A percentile compares a stretch with the other conserved stretches of the same genome.
These are phyloP conservation scores for Globisporangium heterothallicum DNA, from an alignment of 352 stramenopile genomes.

Conservation along the genomic window DNA sequence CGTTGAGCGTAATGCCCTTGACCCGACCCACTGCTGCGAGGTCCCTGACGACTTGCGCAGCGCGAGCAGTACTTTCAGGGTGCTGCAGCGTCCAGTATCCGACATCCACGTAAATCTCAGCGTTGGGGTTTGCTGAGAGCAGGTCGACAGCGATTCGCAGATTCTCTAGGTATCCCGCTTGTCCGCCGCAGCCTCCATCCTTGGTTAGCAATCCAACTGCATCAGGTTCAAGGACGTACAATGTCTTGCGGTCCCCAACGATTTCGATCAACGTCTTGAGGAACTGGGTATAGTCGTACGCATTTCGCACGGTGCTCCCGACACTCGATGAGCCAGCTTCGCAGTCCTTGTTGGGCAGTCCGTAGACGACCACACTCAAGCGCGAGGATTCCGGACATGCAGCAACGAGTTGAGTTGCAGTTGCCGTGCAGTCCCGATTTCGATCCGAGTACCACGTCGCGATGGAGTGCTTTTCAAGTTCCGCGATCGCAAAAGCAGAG, in stretches of 20 bases:
- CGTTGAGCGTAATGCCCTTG: slow-evolving; percentile 73
- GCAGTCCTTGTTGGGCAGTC: slow-evolving; percentile 74
- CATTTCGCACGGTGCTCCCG: slow-evolving; percentile 30
- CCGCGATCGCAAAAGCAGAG: slow-evolving; percentile 38
- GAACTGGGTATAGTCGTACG: slow-evolving; percentile 40
- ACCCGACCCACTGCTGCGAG: slow-evolving; percentile 24
- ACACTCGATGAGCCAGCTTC: slow-evolving; percentile 38
- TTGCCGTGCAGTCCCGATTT: slow-evolving; percentile 30
- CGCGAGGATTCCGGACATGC: slow-evolving; percentile 32
- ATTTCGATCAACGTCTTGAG: slow-evolving; percentile 32
- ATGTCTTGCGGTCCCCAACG: slow-evolving; percentile 45
- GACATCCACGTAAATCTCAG: slow-evolving; percentile 68
- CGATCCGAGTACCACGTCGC: slow-evolving; percentile 70
- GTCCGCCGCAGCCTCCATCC: slow-evolving; percentile 22
- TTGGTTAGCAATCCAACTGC: slow-evolving; percentile 52
- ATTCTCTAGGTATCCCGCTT: slow-evolving; percentile 37
- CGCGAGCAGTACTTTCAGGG: slow-evolving; percentile 12
- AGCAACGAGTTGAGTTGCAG: slow-evolving; percentile 25
- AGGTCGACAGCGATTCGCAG: slow-evolving; percentile 38
- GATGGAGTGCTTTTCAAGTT: slow-evolving; percentile 46
- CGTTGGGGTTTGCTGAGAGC: slow-evolving; percentile 57
- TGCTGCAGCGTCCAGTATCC: slow-evolving; percentile 54
- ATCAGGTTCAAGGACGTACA: slow-evolving; percentile 70
- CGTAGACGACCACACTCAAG: slow-evolving; percentile 63
- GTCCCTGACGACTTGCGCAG: slow-evolving; percentile 36